Conservation (phyloP, 768 basidiomycete genomes). For the Tricholomella constricta region DNA sequence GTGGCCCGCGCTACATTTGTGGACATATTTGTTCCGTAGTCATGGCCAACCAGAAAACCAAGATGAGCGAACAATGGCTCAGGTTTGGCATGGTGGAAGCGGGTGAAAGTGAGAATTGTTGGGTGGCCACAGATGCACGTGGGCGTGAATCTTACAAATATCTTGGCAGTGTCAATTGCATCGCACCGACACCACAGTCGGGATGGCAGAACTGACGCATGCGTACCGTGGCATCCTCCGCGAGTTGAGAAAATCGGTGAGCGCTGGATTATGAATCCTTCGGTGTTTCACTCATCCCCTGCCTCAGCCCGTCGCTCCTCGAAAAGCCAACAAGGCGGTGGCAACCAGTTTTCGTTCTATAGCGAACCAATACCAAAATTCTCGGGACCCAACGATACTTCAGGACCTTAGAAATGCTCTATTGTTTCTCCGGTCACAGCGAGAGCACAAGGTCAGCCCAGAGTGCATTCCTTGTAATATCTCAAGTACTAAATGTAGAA, state of each 20-base stretch:
- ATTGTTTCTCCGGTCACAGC: conserved; percentile 71
- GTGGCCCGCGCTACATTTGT: not conserved
- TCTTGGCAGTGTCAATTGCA: not conserved
- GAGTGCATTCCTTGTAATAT: not conserved
- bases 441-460: conserved; percentile 69
- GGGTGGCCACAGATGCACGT: too few species aligned
- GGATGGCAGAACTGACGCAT: conserved; percentile 21
- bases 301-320: conserved; percentile 31
- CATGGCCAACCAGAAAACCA: not conserved
- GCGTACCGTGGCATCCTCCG: conserved; percentile 55
- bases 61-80: conserved; percentile 9
- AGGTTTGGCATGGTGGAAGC: not conserved
- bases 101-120: not conserved
- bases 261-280: conserved; percentile 14
- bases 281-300: not conserved
- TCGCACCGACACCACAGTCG: not conserved
- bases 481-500: not conserved
- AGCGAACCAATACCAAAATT: conserved; percentile 42
- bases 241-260: conserved; percentile 55
- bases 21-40: not conserved
- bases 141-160: not conserved
- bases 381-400: conserved; percentile 29
- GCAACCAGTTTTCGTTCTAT: conserved; percentile 54
- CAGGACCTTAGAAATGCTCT: conserved; percentile 60
- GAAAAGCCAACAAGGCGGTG: conserved; percentile 45